phyloP scores from a whole-genome alignment of 2,329 filamentous ascomycete species.

The Monosporascus sp. region DNA sequence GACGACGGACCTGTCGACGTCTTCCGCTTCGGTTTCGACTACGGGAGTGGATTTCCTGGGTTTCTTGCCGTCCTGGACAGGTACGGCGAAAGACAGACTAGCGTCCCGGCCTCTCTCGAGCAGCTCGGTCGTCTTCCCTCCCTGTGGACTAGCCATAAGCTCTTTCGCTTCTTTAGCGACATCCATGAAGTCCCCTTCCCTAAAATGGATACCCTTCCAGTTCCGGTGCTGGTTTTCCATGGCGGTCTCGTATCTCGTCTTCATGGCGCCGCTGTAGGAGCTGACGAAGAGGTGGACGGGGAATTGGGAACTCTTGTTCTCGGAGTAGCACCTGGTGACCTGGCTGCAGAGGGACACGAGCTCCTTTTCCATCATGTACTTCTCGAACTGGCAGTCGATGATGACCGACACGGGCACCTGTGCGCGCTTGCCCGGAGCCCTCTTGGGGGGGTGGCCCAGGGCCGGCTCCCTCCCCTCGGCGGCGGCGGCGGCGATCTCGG shows the following conservation, averaged over 20 bases:
- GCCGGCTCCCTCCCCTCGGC: constrained; percentile 39
- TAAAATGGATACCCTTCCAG: constrained; percentile 76
- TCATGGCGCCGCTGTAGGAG: constrained; percentile 71
- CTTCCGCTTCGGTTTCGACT: constrained; percentile 22
- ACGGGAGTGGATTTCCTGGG: constrained; percentile 22
- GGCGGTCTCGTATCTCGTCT: constrained; percentile 72
- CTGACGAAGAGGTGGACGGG: constrained; percentile 70
- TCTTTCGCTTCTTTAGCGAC: constrained; percentile 61
- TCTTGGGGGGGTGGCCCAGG: constrained; percentile 28
- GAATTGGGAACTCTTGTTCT: constrained; percentile 67
- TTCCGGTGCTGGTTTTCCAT: constrained; percentile 64
- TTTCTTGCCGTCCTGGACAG: constrained; percentile 25
- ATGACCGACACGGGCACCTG: constrained; percentile 73
- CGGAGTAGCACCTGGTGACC: constrained; percentile 82
- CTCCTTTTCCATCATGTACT: constrained; percentile 84
- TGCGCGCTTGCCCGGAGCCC: constrained; percentile 25
- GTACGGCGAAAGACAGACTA: constrained; percentile 27
- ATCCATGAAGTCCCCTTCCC: constrained; percentile 67
- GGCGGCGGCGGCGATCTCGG: constrained; percentile 40
- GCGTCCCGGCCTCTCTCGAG: constrained; percentile 38
- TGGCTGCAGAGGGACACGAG: constrained; percentile 77
- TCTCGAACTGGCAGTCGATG: constrained; percentile 88
- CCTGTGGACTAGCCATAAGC: constrained; percentile 55
- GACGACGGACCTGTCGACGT: constrained; percentile 51
- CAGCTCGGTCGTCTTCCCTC: constrained; percentile 55